phyloP scores from a whole-genome alignment of 192 early-diverging fungal genomes.

The Coemansia sp. region DNA sequence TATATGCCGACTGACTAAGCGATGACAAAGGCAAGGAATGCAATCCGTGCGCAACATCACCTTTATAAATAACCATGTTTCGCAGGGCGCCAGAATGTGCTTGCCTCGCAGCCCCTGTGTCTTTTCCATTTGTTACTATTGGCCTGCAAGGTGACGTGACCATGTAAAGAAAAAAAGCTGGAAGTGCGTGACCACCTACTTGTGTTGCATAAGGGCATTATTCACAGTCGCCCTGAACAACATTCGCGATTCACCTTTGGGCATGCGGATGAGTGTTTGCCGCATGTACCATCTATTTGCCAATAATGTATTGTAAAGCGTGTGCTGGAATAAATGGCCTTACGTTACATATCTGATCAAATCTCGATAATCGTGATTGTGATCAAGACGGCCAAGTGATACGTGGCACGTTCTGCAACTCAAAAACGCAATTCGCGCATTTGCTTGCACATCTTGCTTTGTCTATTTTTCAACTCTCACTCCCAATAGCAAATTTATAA shows the following conservation, averaged over 20 bases:
- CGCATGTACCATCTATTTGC: neutral
- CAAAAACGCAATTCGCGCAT: neutral
- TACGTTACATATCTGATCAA: too few relatives aligned
- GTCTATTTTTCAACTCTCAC: neutral
- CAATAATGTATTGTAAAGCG: too few relatives aligned
- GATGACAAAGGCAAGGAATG: neutral
- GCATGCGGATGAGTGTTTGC: neutral
- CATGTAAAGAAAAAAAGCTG: neutral
- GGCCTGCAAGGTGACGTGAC: neutral
- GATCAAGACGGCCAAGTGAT: too few relatives aligned
- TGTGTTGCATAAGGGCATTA: neutral
- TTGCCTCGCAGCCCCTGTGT: neutral
- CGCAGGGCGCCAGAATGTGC: neutral
- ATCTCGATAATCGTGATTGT: too few relatives aligned
- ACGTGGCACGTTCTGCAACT: too few relatives aligned
- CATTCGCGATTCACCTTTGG: conserved; percentile 2
- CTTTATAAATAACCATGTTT: neutral
- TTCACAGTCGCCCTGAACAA: neutral
- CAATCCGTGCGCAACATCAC: neutral
- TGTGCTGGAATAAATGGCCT: too few relatives aligned
- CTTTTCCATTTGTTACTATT: neutral
- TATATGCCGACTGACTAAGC: neutral
- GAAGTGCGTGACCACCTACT: neutral
- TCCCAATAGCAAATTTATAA: neutral
- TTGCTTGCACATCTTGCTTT: neutral